phyloP scores from a whole-genome alignment of 345 rosid genomes.

The Populus davidiana region DNA sequence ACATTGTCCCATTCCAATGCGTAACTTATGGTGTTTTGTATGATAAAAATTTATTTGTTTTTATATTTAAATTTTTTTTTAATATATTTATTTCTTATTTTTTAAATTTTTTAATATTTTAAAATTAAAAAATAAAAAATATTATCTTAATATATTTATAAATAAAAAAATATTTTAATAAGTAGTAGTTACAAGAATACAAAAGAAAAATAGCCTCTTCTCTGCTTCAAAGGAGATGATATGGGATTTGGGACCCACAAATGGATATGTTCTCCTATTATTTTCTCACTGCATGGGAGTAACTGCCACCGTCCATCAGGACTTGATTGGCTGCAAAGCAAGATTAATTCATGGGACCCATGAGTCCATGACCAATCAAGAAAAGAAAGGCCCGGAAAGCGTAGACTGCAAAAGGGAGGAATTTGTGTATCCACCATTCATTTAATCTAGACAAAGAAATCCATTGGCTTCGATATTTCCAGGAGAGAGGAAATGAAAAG shows the following conservation, averaged over 20 bases:
- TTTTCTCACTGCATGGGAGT: background rate
- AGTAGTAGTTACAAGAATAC: too few species aligned
- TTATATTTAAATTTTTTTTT: too few species aligned
- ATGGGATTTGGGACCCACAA: background rate
- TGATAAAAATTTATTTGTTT: too few species aligned
- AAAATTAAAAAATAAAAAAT: too few species aligned
- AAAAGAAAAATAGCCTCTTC: background rate
- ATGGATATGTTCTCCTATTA: too few species aligned
- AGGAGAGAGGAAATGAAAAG: background rate
- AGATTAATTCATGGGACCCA: background rate
- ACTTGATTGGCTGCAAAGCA: background rate
- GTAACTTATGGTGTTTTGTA: too few species aligned
- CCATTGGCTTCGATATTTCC: background rate
- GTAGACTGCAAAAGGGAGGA: background rate
- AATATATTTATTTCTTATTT: too few species aligned
- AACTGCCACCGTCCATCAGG: conserved; percentile 11
- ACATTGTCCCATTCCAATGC: background rate
- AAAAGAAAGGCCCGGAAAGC: too few species aligned
- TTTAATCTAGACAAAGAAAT: background rate
- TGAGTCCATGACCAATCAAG: background rate
- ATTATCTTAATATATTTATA: too few species aligned
- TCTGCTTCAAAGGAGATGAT: background rate
- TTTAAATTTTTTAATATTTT: too few species aligned
- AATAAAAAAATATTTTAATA: too few species aligned
- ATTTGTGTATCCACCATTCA: background rate